Evolutionary conservation across 805 yeast species (phyloP).

Genomic region (Maudiozyma saulgeensis): DNA sequence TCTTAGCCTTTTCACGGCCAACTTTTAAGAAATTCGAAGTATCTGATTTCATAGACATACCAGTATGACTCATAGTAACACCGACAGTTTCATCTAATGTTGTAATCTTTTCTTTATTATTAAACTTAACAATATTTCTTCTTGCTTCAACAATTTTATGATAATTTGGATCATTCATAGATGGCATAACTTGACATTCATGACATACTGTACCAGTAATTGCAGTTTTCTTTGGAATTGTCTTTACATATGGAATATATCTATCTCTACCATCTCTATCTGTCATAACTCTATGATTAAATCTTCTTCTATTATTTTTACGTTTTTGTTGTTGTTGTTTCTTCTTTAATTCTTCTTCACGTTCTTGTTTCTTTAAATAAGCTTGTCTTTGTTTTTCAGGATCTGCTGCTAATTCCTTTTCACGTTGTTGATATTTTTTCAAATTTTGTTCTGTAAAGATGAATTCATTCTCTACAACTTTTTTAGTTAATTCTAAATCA

Average conservation of each 20-base stretch:
- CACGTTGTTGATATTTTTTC: slow-evolving; percentile 39
- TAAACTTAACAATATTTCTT: slow-evolving; percentile 37
- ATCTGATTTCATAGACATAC: slow-evolving; percentile 69
- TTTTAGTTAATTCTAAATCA: slow-evolving; percentile 67
- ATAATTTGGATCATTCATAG: slow-evolving; percentile 63
- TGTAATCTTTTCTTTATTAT: slow-evolving; percentile 53
- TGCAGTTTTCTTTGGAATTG: slow-evolving; percentile 81
- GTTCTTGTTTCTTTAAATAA: slow-evolving; percentile 26
- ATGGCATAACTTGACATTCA: slow-evolving; percentile 83
- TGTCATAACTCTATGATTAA: slow-evolving; percentile 30
- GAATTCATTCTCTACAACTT: slow-evolving; percentile 74
- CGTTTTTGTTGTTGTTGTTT: slow-evolving; percentile 32
- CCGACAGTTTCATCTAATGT: slow-evolving; percentile 77
- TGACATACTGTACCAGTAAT: slow-evolving; percentile 82
- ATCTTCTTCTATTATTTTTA: slow-evolving; percentile 28
- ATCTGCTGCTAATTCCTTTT: slow-evolving; percentile 27
- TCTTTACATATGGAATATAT: slow-evolving; percentile 71
- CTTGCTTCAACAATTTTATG: slow-evolving; percentile 50
- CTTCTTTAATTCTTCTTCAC: slow-evolving; percentile 29
- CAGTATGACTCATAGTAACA: slow-evolving; percentile 76
- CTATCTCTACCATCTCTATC: slow-evolving; percentile 36
- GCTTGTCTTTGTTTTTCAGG: slow-evolving; percentile 32
- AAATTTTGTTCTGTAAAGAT: slow-evolving; percentile 83
- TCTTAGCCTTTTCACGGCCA: slow-evolving; percentile 39
- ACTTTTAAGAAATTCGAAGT: slow-evolving; percentile 58